phyloP scores from a whole-genome alignment of 2,329 filamentous ascomycete species.

The Raffaelea arxii region DNA sequence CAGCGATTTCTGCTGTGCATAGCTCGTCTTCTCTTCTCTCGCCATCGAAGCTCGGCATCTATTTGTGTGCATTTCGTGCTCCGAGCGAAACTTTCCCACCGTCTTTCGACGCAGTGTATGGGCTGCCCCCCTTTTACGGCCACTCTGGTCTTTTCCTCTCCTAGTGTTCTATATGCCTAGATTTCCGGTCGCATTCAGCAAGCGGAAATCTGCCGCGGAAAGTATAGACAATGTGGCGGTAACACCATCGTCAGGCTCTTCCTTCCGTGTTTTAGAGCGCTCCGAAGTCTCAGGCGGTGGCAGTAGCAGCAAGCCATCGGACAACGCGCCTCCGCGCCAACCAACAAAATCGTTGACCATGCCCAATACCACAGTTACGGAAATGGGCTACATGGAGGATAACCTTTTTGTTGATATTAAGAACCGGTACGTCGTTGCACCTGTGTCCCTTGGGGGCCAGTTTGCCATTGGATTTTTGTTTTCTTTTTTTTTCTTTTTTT shows the following conservation, averaged over 20 bases:
- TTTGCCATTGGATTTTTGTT: not conserved
- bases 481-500: conserved; percentile 9
- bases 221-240: conserved; percentile 41
- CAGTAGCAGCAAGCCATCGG: conserved; percentile 38
- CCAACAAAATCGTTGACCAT: conserved; percentile 26
- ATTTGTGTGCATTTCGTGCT: no score
- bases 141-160: conserved; percentile 5
- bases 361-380: conserved; percentile 28
- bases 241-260: conserved; percentile 29
- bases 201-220: conserved; percentile 51
- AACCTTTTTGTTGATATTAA: conserved; percentile 51
- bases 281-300: conserved; percentile 30
- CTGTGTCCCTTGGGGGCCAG: conserved; percentile 4
- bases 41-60: no score
- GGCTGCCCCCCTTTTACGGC: not conserved
- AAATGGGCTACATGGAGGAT: conserved; percentile 30
- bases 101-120: not conserved
- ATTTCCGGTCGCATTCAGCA: conserved; percentile 48
- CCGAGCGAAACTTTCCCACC: no score
- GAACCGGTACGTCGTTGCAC: conserved; percentile 37
- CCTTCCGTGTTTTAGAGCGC: conserved; percentile 50
- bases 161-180: conserved; percentile 45
- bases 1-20: not conserved
- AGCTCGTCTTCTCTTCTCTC: not conserved
- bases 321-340: conserved; percentile 30